These are phyloP conservation scores for Russula virescens DNA, from an alignment of 768 basidiomycete genomes.

Conservation along the genomic window DNA sequence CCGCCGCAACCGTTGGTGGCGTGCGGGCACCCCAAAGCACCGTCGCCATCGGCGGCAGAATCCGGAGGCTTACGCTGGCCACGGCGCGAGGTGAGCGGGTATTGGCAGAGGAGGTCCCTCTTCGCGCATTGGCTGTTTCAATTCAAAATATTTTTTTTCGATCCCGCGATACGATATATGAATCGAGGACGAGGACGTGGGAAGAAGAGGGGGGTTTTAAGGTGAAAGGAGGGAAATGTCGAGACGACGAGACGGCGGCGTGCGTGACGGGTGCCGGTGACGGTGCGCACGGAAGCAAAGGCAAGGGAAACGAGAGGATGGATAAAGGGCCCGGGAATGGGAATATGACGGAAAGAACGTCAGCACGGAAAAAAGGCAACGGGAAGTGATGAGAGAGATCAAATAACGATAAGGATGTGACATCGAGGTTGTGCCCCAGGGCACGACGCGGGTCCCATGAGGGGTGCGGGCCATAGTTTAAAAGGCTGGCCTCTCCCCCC, in stretches of 20 bases:
- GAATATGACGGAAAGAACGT: constrained; percentile 8
- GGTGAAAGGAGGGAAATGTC: neutral
- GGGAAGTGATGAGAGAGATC: neutral
- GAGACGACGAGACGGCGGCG: too few species aligned
- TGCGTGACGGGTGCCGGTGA: too few species aligned
- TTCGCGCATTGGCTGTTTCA: constrained; percentile 23
- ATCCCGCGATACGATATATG: too few species aligned
- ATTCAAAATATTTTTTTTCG: neutral
- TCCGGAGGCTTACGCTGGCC: constrained; percentile 24
- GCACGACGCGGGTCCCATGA: constrained; percentile 6
- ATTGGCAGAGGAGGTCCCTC: constrained; percentile 21
- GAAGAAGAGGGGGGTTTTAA: neutral
- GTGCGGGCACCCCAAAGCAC: neutral
- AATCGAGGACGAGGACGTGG: neutral
- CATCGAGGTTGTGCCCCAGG: neutral
- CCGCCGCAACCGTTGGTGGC: too few species aligned
- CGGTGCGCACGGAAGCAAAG: neutral
- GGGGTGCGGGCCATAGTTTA: constrained; percentile 1
- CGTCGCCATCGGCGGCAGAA: neutral
- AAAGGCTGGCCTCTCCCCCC: neutral
- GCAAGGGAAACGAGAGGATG: neutral
- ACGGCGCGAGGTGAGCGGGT: constrained; percentile 26
- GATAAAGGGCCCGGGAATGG: neutral
- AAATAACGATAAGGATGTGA: constrained; percentile 9
- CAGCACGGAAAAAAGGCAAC: neutral